Conservation (phyloP, 2,329 filamentous ascomycete species). For the Pezicula rhizophila region DNA sequence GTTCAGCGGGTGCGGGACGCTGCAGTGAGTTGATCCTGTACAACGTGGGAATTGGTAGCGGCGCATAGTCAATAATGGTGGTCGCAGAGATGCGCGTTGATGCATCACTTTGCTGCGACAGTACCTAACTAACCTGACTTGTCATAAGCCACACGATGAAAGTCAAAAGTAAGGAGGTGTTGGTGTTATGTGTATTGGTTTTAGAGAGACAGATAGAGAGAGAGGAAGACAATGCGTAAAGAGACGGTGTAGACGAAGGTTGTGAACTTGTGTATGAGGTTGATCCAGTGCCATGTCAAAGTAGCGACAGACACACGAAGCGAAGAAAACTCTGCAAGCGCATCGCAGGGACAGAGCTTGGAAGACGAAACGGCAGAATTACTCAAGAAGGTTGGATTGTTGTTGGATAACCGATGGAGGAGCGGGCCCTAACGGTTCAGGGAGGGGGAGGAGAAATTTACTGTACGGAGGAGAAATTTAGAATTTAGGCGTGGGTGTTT, state of each 20-base stretch:
- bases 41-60: not conserved
- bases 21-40: not conserved
- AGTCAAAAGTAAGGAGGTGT: not conserved
- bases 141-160: not conserved
- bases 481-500: too few species aligned
- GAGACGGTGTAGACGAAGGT: not conserved
- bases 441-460: not conserved
- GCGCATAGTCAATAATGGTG: not conserved
- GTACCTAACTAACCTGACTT: not conserved
- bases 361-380: not conserved
- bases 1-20: too few species aligned
- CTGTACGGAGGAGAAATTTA: not conserved
- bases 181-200: not conserved
- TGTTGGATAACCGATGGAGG: not conserved
- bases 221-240: not conserved
- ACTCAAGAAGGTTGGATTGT: not conserved
- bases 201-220: not conserved
- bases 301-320: not conserved
- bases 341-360: not conserved
- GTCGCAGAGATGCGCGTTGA: not conserved
- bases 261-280: not conserved
- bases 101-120: not conserved
- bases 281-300: not conserved
- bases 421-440: not conserved
- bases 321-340: slow-evolving; percentile 1